A percentile compares a stretch with the other conserved stretches of the same genome.
These are phyloP conservation scores for Dictyostelium firmibasis DNA, from an alignment of 78 protist species.

Conservation along the genomic window DNA sequence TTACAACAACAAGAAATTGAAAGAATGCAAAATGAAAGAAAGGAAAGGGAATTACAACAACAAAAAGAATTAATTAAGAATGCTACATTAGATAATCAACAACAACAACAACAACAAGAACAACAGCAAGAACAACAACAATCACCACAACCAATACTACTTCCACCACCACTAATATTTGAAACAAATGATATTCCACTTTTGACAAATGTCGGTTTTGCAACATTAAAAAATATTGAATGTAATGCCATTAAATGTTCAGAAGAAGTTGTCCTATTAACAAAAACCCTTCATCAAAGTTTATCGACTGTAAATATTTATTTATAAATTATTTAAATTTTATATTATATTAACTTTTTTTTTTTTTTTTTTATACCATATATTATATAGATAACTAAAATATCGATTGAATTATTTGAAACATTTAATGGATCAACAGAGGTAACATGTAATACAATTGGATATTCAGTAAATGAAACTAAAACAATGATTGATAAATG, in stretches of 20 bases:
- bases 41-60: not conserved
- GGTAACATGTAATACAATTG: not conserved
- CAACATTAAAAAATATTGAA: conserved; percentile 43
- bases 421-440: conserved; percentile 48
- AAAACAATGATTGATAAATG: conserved; percentile 28
- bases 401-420: conserved; percentile 45
- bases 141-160: not conserved
- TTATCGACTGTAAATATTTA: not conserved
- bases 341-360: not conserved
- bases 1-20: not conserved
- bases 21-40: not conserved
- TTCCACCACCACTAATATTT: conserved; percentile 13
- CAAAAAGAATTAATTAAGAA: not conserved
- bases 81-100: not conserved
- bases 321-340: not conserved
- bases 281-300: conserved; percentile 42
- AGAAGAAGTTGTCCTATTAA: conserved; percentile 22
- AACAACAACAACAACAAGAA: not conserved
- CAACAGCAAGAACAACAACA: not conserved
- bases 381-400: conserved; percentile 34
- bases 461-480: not conserved
- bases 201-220: conserved; percentile 49
- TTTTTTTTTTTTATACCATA: not conserved
- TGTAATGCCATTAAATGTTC: conserved; percentile 59
- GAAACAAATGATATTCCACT: conserved; percentile 32